Evolutionary conservation across 305 asterid species (phyloP).

Genomic region (Fraxinus angustifolia): DNA sequence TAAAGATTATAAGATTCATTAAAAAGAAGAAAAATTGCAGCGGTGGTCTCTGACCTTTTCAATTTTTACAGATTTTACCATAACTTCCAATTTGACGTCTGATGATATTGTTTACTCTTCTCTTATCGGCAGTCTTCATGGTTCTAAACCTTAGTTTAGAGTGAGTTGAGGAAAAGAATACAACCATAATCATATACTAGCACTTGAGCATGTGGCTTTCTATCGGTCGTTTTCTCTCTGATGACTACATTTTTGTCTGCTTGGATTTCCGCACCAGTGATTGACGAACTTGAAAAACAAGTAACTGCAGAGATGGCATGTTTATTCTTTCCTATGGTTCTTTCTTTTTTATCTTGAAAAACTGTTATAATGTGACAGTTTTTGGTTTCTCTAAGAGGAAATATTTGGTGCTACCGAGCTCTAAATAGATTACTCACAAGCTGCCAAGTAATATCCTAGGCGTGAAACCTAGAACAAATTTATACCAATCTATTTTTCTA

Average conservation of each 20-base stretch:
- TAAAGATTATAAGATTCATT: no score
- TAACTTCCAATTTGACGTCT: conserved; percentile 31
- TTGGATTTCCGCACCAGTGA: not conserved
- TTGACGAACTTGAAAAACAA: not conserved
- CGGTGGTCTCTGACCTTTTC: no score
- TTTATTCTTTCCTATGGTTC: not conserved
- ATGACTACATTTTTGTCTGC: not conserved
- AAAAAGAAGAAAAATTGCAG: no score
- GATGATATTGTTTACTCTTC: conserved; percentile 63
- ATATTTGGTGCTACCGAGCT: not conserved
- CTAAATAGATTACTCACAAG: not conserved
- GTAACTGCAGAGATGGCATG: not conserved
- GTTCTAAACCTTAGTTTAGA: conserved; percentile 5
- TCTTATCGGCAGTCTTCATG: conserved; percentile 83
- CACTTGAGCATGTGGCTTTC: not conserved
- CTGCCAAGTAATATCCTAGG: not conserved
- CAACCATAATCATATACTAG: not conserved
- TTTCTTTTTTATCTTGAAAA: not conserved
- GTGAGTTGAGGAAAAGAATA: not conserved
- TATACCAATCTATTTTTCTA: not conserved
- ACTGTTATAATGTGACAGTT: not conserved
- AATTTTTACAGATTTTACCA: no score
- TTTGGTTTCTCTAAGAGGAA: not conserved
- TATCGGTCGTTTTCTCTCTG: not conserved
- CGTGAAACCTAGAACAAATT: not conserved